Evolutionary conservation across 2,329 filamentous ascomycete genomes (phyloP).

Genomic region (Epichloe bromicola): DNA sequence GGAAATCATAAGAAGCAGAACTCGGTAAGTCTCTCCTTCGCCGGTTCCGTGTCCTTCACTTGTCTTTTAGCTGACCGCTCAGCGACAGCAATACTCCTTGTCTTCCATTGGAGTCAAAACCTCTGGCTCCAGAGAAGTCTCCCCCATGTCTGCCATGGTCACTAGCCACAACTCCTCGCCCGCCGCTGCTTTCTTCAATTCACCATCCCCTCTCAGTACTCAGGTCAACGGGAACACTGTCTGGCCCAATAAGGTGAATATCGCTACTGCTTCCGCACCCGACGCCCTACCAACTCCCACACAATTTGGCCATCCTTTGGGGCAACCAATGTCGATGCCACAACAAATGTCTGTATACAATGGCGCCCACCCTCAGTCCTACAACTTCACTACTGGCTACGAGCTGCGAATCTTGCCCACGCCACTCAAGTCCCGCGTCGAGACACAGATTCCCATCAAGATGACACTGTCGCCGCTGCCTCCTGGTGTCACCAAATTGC

Average conservation of each 20-base stretch:
- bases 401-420: conserved; percentile 51
- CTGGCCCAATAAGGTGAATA: conserved; percentile 24
- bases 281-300: conserved; percentile 13
- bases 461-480: conserved; percentile 68
- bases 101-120: conserved; percentile 35
- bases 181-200: conserved; percentile 28
- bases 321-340: conserved; percentile 7
- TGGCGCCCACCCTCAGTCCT: conserved; percentile 12
- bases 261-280: conserved; percentile 12
- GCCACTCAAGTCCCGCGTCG: conserved; percentile 76
- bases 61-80: conserved; percentile 14
- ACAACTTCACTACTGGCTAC: conserved; percentile 22
- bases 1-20: conserved; percentile 23
- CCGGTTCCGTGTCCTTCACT: background rate
- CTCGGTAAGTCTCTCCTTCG: conserved; percentile 25
- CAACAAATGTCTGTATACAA: conserved; percentile 17
- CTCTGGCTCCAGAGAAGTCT: conserved; percentile 37
- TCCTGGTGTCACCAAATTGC: conserved; percentile 61
- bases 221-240: conserved; percentile 17
- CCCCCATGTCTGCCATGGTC: conserved; percentile 38
- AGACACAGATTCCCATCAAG: conserved; percentile 88
- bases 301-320: conserved; percentile 12
- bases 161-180: conserved; percentile 42
- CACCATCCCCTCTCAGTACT: conserved; percentile 31
- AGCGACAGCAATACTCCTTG: conserved; percentile 34